phyloP scores from a whole-genome alignment of 2,329 filamentous ascomycete species.

The Colletotrichum ledebouriae region DNA sequence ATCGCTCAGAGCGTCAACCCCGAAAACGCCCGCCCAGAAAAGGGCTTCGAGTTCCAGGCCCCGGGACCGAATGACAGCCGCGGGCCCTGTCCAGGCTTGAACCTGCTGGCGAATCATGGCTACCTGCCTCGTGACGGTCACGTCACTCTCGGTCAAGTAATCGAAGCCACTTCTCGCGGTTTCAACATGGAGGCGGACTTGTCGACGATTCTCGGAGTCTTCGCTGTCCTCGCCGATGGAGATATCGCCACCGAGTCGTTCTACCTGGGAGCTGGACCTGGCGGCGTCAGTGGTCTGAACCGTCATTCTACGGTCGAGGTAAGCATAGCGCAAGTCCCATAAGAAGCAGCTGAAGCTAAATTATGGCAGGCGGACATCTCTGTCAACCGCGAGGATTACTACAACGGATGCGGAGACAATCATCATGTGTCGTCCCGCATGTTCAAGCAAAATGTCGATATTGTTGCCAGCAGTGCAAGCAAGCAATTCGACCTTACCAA shows the following conservation, averaged over 20 bases:
- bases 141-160: slow-evolving; percentile 34
- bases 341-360: not conserved
- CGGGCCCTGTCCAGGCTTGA: slow-evolving; percentile 57
- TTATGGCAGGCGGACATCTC: slow-evolving; percentile 13
- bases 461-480: slow-evolving; percentile 25
- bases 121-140: slow-evolving; percentile 57
- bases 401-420: slow-evolving; percentile 35
- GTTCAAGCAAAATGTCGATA: slow-evolving; percentile 39
- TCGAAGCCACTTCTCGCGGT: slow-evolving; percentile 32
- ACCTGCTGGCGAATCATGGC: slow-evolving; percentile 59
- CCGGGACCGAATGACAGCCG: slow-evolving; percentile 24
- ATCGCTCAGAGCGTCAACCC: slow-evolving; percentile 30
- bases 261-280: slow-evolving; percentile 28
- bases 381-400: slow-evolving; percentile 34
- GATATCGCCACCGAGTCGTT: slow-evolving; percentile 33
- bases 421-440: slow-evolving; percentile 34
- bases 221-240: slow-evolving; percentile 9
- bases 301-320: slow-evolving; percentile 37
- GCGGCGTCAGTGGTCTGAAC: slow-evolving; percentile 33
- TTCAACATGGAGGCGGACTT: slow-evolving; percentile 34
- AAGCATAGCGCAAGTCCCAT: not conserved
- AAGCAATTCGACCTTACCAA: slow-evolving; percentile 35
- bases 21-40: slow-evolving; percentile 24
- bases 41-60: slow-evolving; percentile 30
- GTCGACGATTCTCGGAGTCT: slow-evolving; percentile 24